phyloP scores from a whole-genome alignment of 2,329 filamentous ascomycete genomes.

The Aspergillus texensis region DNA sequence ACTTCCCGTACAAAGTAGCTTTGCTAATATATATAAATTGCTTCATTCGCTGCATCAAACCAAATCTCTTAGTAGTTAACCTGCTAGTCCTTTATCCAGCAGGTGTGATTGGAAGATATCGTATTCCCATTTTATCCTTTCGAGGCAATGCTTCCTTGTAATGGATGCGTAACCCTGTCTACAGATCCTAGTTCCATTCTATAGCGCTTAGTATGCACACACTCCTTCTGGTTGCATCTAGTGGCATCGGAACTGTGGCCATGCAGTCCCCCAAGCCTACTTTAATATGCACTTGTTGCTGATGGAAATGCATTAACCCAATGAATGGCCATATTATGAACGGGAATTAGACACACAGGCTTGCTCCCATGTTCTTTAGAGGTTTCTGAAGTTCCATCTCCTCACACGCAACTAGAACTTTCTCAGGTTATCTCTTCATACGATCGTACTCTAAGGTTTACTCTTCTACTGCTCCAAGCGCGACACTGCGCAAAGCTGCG shows the following conservation, averaged over 20 bases:
- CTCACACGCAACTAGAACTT: background rate
- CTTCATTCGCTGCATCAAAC: background rate
- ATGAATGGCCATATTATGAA: background rate
- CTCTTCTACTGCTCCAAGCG: background rate
- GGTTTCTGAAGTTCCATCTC: background rate
- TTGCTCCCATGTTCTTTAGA: background rate
- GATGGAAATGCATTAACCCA: background rate
- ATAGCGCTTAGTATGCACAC: background rate
- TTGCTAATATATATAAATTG: background rate
- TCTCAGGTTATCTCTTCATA: background rate
- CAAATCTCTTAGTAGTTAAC: too few species aligned
- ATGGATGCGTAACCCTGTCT: too few species aligned
- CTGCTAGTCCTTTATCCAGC: background rate
- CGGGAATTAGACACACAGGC: background rate
- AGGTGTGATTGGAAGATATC: background rate
- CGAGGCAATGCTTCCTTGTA: background rate
- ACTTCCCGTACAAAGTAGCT: background rate
- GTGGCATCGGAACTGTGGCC: background rate
- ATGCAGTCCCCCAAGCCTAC: background rate
- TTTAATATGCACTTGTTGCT: background rate
- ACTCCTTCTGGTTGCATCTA: background rate
- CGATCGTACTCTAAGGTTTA: background rate
- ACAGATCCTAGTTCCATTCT: too few species aligned
- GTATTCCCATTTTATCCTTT: too few species aligned
- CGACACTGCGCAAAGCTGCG: background rate